These are phyloP conservation scores for Solanum verrucosum DNA, from an alignment of 257 asterid genomes.

Conservation along the genomic window DNA sequence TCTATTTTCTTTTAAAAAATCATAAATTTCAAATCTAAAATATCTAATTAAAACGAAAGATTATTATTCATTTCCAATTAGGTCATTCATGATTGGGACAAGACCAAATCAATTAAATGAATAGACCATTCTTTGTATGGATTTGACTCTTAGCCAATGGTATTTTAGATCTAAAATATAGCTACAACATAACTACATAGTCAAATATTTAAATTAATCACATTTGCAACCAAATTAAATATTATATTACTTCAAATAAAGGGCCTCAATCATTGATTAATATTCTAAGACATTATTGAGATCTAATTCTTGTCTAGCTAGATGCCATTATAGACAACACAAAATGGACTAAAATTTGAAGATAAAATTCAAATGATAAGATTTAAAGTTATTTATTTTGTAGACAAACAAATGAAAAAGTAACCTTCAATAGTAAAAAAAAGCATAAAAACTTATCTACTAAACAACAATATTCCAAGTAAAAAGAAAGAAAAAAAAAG, in stretches of 20 bases:
- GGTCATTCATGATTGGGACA: neutral
- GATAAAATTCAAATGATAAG: neutral
- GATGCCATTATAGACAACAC: slow-evolving; percentile 5
- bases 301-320: slow-evolving; percentile 40
- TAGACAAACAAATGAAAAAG: neutral
- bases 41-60: neutral
- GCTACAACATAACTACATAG: neutral
- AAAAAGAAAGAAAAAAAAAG: neutral
- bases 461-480: neutral
- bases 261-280: slow-evolving; percentile 23
- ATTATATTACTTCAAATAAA: neutral
- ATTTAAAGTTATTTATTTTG: neutral
- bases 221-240: neutral
- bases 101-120: neutral
- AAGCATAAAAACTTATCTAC: neutral
- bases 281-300: slow-evolving; percentile 15
- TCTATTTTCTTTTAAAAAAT: neutral
- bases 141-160: neutral
- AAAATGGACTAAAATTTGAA: neutral
- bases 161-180: neutral
- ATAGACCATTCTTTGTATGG: neutral
- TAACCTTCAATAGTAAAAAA: neutral
- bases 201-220: neutral
- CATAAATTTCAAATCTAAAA: neutral
- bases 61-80: neutral